Base-by-base conservation (phyloP, 768 basidiomycete genomes). In the Cystofilobasidium macerans region DNA sequence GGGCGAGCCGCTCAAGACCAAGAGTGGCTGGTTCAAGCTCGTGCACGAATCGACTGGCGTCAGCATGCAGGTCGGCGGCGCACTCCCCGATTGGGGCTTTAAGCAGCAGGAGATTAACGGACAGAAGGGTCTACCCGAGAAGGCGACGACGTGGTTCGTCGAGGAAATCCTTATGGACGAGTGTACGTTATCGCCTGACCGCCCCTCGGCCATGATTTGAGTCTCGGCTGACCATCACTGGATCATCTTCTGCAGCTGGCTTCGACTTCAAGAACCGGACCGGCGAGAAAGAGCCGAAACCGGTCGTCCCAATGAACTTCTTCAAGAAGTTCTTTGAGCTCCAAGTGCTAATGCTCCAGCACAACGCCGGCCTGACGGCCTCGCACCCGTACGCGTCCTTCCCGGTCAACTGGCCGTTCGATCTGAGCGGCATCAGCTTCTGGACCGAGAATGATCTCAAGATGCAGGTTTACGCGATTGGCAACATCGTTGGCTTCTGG, bases 381-480 rank as follows among this genome's bases (percentile, higher is more conserved):
- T 88, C 87, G 5, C 95, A 99, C 74, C 95, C 95, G 47, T 99
- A 99, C 75, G 92, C 95, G 4, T 89, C 88, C 67, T 81, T 81
- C n/a, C 92, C 95, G 7, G 86, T 97, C 77, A 92, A 94, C 75
- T 99, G 95, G 95, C 95, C 95, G 8, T 98, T 98, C 85, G 82
- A 92, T 43, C 77, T 97, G 33, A 89, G 81, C 69, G 95, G 95
- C 57, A 98, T 99, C 78, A 93, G 90, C 74, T 98, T 98, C 82
- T 99, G 95, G 95, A 99, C 95, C 6, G 75, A 79, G 35, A 81
- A 88, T 71, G 85, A 81, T 64, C 86, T 86, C 8, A 80, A 80
- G 14, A 85, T 89, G 74, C 95, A 99, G 76, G 92, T 99, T 61
- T 99, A 99, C 77, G 81, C 98, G 67, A 88, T 93, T 71, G 95